Conservation (phyloP, 768 basidiomycete species). For the Mycena galopus region DNA sequence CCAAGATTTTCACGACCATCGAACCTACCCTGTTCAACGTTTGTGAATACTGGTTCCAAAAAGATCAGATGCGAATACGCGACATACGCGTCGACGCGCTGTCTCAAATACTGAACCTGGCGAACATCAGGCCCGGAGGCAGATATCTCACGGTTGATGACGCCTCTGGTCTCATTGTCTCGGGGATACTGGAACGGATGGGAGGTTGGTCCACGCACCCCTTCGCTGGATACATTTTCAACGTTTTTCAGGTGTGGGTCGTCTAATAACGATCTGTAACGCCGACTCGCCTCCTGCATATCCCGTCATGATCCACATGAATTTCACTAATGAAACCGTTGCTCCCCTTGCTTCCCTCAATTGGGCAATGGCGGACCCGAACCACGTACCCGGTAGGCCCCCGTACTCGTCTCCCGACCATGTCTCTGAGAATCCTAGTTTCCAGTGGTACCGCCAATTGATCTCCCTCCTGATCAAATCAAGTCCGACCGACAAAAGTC, state of each 20-base stretch:
- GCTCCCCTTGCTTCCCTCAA: constrained; percentile 77
- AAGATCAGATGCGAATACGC: constrained; percentile 85
- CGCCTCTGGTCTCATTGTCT: constrained; percentile 88
- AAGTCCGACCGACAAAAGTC: constrained; percentile 80
- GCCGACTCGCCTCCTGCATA: constrained; percentile 95
- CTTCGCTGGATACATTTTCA: background rate
- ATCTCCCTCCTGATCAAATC: constrained; percentile 68
- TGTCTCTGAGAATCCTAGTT: constrained; percentile 34
- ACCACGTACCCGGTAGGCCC: constrained; percentile 73
- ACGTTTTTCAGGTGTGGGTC: constrained; percentile 74
- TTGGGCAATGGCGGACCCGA: constrained; percentile 90
- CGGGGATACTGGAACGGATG: constrained; percentile 87
- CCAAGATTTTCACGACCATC: constrained; percentile 87
- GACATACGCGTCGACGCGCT: constrained; percentile 90
- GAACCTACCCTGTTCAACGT: constrained; percentile 91
- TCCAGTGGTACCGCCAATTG: constrained; percentile 71
- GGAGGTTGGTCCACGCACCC: constrained; percentile 68
- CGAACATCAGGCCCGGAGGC: constrained; percentile 89
- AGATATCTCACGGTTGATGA: constrained; percentile 92
- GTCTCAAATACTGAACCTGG: constrained; percentile 88
- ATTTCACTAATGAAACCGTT: constrained; percentile 73
- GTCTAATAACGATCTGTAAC: constrained; percentile 87
- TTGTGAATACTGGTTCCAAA: constrained; percentile 89
- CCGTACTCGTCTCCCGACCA: background rate
- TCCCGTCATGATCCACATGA: constrained; percentile 87